Evolutionary conservation across 306 rosid species (phyloP), one percentile per base, ranked within the genome.

Genomic region (Fragaria iinumae): DNA sequence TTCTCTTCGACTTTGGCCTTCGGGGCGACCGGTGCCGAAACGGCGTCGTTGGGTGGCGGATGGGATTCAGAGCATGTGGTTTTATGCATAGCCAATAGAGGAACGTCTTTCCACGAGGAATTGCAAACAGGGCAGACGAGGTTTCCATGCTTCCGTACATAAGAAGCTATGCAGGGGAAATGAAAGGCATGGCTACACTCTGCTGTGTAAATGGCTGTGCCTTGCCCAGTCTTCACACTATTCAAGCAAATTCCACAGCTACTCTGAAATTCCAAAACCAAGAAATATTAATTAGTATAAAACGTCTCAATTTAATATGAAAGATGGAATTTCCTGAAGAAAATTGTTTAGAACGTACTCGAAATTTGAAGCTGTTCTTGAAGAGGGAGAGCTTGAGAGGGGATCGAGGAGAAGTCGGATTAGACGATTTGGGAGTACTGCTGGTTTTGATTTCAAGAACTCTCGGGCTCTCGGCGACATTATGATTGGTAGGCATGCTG

Each of bases 191-290:
- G 99, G 6, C 81, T 60, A 32, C 99, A 95, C 79, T 95, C 99
- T 2, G 98, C 99, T 2, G 99, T 95, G 93, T 92, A 95, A 59
- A 95, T 95, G 47, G 99, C 99, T 25, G 93, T 95, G 11, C 99
- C 97, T 32, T 95, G 99, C 27, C 99, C 99, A 1, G 97, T 89
- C 64, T 92, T 95, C 81, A 95, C 97, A 80, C 91, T 91, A 45
- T 80, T 92, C 89, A 89, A 85, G 80, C 99, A 95, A 74, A 95
- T 89, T 83, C 96, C 98, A 71, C 99, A 95, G 80, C 97, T 92
- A 79, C 91, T 92, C 99, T 95, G 97, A 10, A 78, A 64, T 27
- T 36, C 36, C 38, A 62, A 32, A 29, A 20, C 17, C 6, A 2
- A 43, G 11, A n/a, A 36, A 11, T 16, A 14, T 11, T 1, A 8